Base-by-base conservation (phyloP, 106 monocot genomes). In the Apostasia shenzhenica region DNA sequence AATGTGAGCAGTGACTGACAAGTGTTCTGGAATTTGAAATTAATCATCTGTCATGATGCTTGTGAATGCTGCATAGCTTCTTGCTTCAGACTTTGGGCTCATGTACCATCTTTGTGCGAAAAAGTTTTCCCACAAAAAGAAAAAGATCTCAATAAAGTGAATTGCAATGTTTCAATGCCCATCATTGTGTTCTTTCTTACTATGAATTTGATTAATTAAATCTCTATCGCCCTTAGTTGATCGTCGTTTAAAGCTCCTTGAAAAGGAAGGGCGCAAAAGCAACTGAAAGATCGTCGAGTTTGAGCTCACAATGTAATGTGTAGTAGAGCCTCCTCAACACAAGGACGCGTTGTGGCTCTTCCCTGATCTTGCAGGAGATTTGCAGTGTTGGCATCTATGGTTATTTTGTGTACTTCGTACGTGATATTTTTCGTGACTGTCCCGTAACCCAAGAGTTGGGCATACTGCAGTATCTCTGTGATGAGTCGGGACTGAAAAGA, bases 71-170 rank as follows among this genome's bases (percentile, higher is more conserved):
- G 55, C 26, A 14, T 13, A 6, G 55, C 55, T 56, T 56, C 55
- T 56, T 56, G 7, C 26, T 56, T 26, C 55, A 56, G 1, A 26
- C 26, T 13, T 56, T 56, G 14, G 55, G 26, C n/a, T 56, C 3
- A 56, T 56, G 55, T 13, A 56, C 55, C 55, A 56, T 56, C 26
- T 56, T 56, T 56, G 55, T 14, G n/a, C n/a, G 55, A 6, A 56
- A 56, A 14, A 56, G 26, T 13, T 56, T 14, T 9, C 12, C 54
- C 9, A 13, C 4, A 26, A 26, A 56, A 56, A 56, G 3, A 14
- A 14, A 56, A 56, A 3, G 13, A 14, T 56, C 53, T 56, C 14
- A 1, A 14, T 55, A 4, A 14, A 26, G 13, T 14, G 14, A 56
- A 56, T 13, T 14, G 55, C 55, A 56, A 26, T 56, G 55, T 26